Conservation (phyloP, 306 rosid genomes). For the Medicago arabica region DNA sequence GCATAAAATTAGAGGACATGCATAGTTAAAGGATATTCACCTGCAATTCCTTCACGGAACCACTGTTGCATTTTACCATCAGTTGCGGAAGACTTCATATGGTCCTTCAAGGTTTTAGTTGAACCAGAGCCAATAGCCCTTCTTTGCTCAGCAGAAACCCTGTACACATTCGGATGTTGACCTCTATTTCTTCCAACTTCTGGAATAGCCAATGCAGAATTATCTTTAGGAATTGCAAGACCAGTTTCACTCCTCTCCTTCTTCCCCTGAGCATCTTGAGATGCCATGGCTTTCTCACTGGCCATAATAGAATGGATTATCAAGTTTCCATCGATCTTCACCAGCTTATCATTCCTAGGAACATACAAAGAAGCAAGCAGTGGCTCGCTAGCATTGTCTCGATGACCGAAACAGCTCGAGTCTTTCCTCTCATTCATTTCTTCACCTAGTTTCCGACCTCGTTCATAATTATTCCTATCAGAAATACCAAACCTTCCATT, state of each 20-base stretch:
- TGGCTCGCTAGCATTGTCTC: conserved; percentile 76
- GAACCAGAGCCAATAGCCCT: conserved; percentile 76
- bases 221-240: conserved; percentile 65
- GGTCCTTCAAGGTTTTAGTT: conserved; percentile 61
- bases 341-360: conserved; percentile 92
- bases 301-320: conserved; percentile 94
- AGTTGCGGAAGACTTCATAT: conserved; percentile 61
- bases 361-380: conserved; percentile 93
- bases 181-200: conserved; percentile 69
- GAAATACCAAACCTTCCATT: conserved; percentile 54
- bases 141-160: conserved; percentile 57
- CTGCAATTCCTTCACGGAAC: conserved; percentile 99
- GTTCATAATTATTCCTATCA: conserved; percentile 45
- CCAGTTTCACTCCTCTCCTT: conserved; percentile 63
- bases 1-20: conserved; percentile 9
- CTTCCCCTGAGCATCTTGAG: conserved; percentile 49
- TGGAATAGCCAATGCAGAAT: conserved; percentile 79
- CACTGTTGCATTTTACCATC: conserved; percentile 95
- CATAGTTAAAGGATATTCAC: conserved; percentile 46
- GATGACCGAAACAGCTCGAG: conserved; percentile 43
- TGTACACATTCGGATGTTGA: conserved; percentile 59
- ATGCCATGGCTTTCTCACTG: conserved; percentile 86
- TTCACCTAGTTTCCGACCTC: conserved; percentile 46
- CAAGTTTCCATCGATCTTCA: conserved; percentile 95
- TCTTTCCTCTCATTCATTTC: conserved; percentile 45